Evolutionary conservation across 1,284 basidiomycete species (phyloP), one percentile per base, ranked within the genome.

Genomic region (Cutaneotrichosporon spelunceum): DNA sequence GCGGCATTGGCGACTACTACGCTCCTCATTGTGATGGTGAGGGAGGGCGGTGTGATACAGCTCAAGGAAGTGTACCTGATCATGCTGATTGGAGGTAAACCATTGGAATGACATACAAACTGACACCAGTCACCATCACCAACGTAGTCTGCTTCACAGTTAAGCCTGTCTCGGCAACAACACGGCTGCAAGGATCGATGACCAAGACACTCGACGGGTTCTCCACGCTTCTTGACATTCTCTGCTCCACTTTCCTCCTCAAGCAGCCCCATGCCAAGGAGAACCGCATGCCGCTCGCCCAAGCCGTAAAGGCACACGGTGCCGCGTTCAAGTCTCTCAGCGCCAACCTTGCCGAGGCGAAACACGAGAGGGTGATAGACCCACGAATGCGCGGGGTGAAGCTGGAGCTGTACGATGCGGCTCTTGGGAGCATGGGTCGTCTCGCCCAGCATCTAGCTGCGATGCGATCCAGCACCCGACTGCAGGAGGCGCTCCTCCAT

Each of bases 361-460:
- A 87, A 66, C 88, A 87, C 19, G 93, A 97, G 76, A 86, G 90
- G 76, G 78, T 88, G 13, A 72, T 80, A n/a, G 77, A 82, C 62
- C 66, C 73, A 0, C 73, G 81, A 4, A 79, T 83, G 76, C 61
- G 82, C 72, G 68, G 79, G 1, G 67, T 80, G 27, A 79, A 82
- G 14, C 78, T 83, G 44, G 76, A 82, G 58, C 86, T 89, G 0
- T 95, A 96, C 67, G 88, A 91, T 65, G 89, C 91, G 62, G 89
- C 90, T 0, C 87, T 95, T 6, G 86, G 86, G 59, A 88, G 87
- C 66, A 82, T 97, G 70, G 93, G 89, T 63, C 82, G 91, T 19
- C 83, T 97, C 4, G 93, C 90, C 1, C 93, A 97, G 72, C 93
- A 96, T 79, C 79, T 96, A 45, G 92, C 88, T 56, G 91, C 93